These are phyloP conservation scores for Xylaria telfairii DNA, from an alignment of 495 filamentous ascomycete species.

Conservation along the genomic window DNA sequence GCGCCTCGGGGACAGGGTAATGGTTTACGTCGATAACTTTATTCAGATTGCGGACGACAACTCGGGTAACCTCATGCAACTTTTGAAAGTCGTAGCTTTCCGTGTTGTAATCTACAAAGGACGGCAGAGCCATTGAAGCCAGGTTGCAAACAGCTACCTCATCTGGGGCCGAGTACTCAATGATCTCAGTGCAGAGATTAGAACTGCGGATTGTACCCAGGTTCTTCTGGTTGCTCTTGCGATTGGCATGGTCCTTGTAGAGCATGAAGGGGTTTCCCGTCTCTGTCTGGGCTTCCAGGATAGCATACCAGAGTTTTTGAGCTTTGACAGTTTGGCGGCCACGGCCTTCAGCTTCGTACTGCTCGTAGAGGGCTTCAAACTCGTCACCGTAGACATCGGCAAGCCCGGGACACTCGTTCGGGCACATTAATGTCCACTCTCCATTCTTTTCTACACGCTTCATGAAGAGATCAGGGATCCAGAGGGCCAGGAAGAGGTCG, in stretches of 20 bases:
- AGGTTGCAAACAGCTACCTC: conserved; percentile 99
- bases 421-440: conserved; percentile 97
- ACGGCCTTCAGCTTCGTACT: conserved; percentile 88
- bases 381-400: conserved; percentile 97
- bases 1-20: conserved; percentile 94
- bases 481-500: conserved; percentile 96
- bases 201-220: conserved; percentile 97
- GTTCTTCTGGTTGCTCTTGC: conserved; percentile 99
- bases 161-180: conserved; percentile 95
- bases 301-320: conserved; percentile 98
- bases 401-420: conserved; percentile 90
- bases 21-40: conserved; percentile 97
- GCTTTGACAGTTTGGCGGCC: conserved; percentile 92
- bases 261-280: conserved; percentile 99
- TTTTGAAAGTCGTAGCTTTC: conserved; percentile 92
- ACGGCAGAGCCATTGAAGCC: conserved; percentile 89
- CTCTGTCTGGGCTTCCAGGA: conserved; percentile 97
- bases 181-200: conserved; percentile 97
- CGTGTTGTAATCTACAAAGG: conserved; percentile 81
- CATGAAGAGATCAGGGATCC: conserved; percentile 99
- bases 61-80: conserved; percentile 89
- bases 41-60: conserved; percentile 92
- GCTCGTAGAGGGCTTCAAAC: conserved; percentile 93
- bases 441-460: conserved; percentile 95
- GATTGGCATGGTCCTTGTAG: conserved; percentile 98